These are phyloP conservation scores for Exophiala sp. DNA, from an alignment of 2,329 filamentous ascomycete genomes.

Conservation along the genomic window DNA sequence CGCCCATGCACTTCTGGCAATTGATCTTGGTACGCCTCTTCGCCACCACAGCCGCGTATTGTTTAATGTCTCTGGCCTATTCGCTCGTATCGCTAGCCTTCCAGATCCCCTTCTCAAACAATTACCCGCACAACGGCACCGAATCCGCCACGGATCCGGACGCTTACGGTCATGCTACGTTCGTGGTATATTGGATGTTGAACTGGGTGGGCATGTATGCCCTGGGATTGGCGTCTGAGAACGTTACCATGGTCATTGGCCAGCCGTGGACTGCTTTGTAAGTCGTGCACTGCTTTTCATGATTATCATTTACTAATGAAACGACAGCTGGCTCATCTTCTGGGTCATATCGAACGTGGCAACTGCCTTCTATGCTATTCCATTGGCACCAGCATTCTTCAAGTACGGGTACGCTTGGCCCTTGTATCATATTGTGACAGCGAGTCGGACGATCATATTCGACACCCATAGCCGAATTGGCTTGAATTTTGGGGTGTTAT, in stretches of 20 bases:
- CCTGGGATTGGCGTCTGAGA: constrained; percentile 62
- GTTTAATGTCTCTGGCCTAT: constrained; percentile 61
- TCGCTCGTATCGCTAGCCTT: constrained; percentile 62
- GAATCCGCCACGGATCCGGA: constrained; percentile 42
- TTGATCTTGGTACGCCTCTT: constrained; percentile 44
- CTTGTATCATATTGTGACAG: constrained; percentile 60
- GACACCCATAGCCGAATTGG: constrained; percentile 57
- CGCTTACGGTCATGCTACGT: constrained; percentile 56
- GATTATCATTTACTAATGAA: background rate
- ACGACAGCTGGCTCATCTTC: constrained; percentile 57
- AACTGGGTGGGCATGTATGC: constrained; percentile 63
- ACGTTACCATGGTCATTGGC: constrained; percentile 61
- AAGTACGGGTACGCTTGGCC: constrained; percentile 63
- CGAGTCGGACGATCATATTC: constrained; percentile 58
- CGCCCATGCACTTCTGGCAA: constrained; percentile 56
- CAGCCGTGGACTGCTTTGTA: constrained; percentile 54
- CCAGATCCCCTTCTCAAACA: constrained; percentile 57
- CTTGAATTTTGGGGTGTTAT: constrained; percentile 58
- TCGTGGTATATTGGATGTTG: constrained; percentile 62
- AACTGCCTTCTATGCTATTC: constrained; percentile 58
- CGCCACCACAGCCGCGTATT: constrained; percentile 55
- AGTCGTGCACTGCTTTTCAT: background rate
- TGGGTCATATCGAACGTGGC: constrained; percentile 65
- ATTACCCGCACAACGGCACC: constrained; percentile 38
- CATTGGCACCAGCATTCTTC: constrained; percentile 58